A percentile compares a stretch with the other conserved stretches of the same genome.
Conservation (phyloP, 2,329 filamentous ascomycete species). For the Macrophomina tecta region DNA sequence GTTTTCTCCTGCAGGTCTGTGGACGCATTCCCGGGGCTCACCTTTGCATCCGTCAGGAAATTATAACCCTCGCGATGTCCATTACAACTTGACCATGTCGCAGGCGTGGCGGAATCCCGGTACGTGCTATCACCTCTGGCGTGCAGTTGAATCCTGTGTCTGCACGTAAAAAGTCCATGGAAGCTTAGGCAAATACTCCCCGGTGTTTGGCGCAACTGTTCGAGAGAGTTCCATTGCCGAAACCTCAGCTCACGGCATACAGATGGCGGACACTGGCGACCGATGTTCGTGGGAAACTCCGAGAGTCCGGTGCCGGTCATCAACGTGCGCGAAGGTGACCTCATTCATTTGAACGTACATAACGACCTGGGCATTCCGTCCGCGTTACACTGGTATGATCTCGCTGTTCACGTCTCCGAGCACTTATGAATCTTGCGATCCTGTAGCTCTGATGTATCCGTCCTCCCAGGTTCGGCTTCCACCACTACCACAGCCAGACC, state of each 20-base stretch:
- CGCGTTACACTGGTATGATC: slow-evolving; percentile 5
- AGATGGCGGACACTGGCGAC: slow-evolving; percentile 21
- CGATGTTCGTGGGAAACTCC: slow-evolving; percentile 18
- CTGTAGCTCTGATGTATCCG: too few species aligned
- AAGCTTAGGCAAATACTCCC: too few species aligned
- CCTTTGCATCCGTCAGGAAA: background rate
- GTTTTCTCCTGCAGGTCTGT: background rate
- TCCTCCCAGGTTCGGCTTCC: background rate
- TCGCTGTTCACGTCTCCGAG: background rate
- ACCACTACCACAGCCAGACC: background rate
- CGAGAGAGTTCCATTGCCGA: too few species aligned
- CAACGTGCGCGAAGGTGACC: slow-evolving; percentile 7
- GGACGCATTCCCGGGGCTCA: background rate
- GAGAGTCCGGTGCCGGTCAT: slow-evolving; percentile 7
- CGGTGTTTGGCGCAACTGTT: too few species aligned
- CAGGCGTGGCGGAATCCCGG: slow-evolving; percentile 6
- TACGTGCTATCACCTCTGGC: background rate
- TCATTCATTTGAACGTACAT: slow-evolving; percentile 9
- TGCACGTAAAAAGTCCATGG: too few species aligned
- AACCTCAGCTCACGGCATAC: background rate
- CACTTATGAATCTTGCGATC: accelerated
- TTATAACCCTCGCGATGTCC: background rate
- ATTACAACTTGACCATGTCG: slow-evolving; percentile 4
- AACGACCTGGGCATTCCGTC: slow-evolving; percentile 15
- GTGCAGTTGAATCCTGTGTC: too few species aligned